Conservation (phyloP, 768 basidiomycete genomes). For the Fibroporia radiculosa region DNA sequence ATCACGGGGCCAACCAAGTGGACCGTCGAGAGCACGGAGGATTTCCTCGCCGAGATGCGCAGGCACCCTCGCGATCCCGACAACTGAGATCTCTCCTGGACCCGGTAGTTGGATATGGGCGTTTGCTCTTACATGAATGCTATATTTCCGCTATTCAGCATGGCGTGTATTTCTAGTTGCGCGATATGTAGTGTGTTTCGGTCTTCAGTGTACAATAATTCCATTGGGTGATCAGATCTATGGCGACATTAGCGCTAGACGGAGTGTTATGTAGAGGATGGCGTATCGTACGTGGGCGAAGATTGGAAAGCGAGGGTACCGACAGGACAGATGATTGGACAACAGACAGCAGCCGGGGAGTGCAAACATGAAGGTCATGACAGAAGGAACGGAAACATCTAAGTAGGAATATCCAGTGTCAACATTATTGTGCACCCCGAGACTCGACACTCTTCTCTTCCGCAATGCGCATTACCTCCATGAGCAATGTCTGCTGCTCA, state of each 20-base stretch:
- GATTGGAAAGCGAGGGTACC: background rate
- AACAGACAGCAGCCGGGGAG: background rate
- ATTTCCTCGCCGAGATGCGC: constrained; percentile 15
- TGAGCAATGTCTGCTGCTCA: constrained; percentile 73
- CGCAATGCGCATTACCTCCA: constrained; percentile 78
- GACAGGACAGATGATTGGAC: background rate
- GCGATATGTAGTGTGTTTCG: too few relatives aligned
- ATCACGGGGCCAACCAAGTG: constrained; percentile 34
- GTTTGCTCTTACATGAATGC: too few relatives aligned
- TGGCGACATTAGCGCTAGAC: background rate
- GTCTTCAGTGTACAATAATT: too few relatives aligned
- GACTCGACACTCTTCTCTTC: constrained; percentile 29
- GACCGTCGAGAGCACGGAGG: constrained; percentile 14
- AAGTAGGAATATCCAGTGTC: background rate
- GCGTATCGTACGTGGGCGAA: too few relatives aligned
- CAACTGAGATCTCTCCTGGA: too few relatives aligned
- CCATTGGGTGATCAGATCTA: constrained; percentile 1
- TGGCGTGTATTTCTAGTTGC: too few relatives aligned
- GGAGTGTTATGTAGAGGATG: too few relatives aligned
- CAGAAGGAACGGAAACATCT: background rate
- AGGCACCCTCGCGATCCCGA: constrained; percentile 17
- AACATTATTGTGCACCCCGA: background rate
- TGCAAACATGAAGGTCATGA: background rate
- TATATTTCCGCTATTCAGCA: too few relatives aligned
- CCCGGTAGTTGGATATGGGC: too few relatives aligned